A percentile compares a stretch with the other conserved stretches of the same genome.
Evolutionary conservation across 805 yeast genomes (phyloP).

Genomic region (Candida ascalaphidarum): DNA sequence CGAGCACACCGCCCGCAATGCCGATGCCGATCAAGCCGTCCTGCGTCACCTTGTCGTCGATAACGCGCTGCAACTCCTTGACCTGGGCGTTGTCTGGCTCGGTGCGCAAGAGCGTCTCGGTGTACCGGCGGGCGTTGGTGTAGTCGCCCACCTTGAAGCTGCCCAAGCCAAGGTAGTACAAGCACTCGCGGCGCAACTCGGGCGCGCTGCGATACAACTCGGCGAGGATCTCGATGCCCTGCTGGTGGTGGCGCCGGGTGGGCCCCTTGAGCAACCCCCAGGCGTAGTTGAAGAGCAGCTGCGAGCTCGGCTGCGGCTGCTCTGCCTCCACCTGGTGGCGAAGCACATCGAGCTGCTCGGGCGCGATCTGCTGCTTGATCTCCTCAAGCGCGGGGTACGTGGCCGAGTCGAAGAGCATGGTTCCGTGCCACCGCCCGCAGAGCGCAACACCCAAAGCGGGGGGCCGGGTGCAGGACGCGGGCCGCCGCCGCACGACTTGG

Average conservation of each 20-base stretch:
- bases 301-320: conserved; percentile 70
- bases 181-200: conserved; percentile 76
- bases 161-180: conserved; percentile 83
- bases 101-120: conserved; percentile 63
- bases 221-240: conserved; percentile 72
- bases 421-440: no score
- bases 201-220: conserved; percentile 70
- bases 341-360: conserved; percentile 68
- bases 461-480: no score
- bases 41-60: conserved; percentile 75
- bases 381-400: conserved; percentile 34
- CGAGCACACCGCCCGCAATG: conserved; percentile 76
- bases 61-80: conserved; percentile 55
- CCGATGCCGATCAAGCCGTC: conserved; percentile 90
- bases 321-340: conserved; percentile 74
- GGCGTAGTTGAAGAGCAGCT: conserved; percentile 86
- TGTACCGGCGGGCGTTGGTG: conserved; percentile 75
- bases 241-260: conserved; percentile 53
- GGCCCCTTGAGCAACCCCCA: conserved; percentile 88
- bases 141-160: conserved; percentile 85
- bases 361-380: conserved; percentile 47
- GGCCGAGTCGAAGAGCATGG: no score
- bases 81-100: conserved; percentile 89
- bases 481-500: no score
- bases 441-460: no score